These are phyloP conservation scores for Tremellales sp. DNA, from an alignment of 1,284 basidiomycete species.

Conservation along the genomic window DNA sequence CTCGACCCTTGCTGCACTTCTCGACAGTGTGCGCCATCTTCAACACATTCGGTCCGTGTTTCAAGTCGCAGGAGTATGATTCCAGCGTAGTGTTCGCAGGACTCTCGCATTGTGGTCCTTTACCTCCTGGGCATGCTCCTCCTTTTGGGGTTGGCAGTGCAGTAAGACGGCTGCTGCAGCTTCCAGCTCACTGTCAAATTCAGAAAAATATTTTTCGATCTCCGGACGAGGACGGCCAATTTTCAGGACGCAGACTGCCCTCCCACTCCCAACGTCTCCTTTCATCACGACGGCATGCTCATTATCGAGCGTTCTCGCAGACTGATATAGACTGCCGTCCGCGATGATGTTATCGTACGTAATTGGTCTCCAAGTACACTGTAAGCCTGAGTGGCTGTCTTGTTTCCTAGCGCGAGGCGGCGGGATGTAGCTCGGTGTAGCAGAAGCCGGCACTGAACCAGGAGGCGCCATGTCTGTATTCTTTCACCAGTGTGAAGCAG, in stretches of 20 bases:
- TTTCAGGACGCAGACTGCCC: conserved; percentile 41
- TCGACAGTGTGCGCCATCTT: no score
- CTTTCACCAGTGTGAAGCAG: background rate
- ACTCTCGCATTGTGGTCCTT: conserved; percentile 42
- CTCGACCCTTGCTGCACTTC: no score
- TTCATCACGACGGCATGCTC: conserved; percentile 49
- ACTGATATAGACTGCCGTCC: conserved; percentile 50
- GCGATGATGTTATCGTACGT: conserved; percentile 55
- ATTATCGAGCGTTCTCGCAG: conserved; percentile 50
- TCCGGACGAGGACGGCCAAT: conserved; percentile 10
- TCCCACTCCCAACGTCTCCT: conserved; percentile 52
- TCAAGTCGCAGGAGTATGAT: no score
- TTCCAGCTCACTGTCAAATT: conserved; percentile 52
- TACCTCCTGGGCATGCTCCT: conserved; percentile 53
- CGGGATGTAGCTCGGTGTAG: conserved; percentile 40
- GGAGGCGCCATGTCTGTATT: conserved; percentile 31
- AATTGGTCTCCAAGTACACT: conserved; percentile 44
- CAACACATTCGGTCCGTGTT: no score
- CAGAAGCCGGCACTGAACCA: conserved; percentile 38
- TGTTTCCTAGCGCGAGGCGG: conserved; percentile 37
- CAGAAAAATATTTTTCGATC: background rate
- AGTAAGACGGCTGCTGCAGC: conserved; percentile 57
- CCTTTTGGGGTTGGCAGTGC: conserved; percentile 54
- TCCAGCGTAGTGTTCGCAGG: no score
- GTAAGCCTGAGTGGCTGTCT: conserved; percentile 38